A percentile compares a stretch with the other conserved stretches of the same genome.
Conservation (phyloP, 108 stramenopile genomes). For the Fragilaria crotonensis region DNA sequence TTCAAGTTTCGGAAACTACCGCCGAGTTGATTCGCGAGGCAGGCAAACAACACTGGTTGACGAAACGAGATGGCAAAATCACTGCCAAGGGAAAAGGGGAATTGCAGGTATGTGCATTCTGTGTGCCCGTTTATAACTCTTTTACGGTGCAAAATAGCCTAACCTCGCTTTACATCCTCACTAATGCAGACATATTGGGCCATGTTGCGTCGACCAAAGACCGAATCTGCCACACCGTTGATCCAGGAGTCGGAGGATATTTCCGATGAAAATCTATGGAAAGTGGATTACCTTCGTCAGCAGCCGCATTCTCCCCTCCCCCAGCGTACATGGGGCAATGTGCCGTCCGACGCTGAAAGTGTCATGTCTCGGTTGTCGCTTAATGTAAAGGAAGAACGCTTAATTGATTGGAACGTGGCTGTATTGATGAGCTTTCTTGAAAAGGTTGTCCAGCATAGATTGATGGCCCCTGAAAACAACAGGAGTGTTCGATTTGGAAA, state of each 20-base stretch:
- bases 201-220: not conserved
- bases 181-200: not conserved
- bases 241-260: too few species aligned
- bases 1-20: conserved; percentile 44
- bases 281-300: too few species aligned
- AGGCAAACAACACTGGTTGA: conserved; percentile 27
- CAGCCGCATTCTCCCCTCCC: too few species aligned
- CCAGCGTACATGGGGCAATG: not conserved
- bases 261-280: too few species aligned
- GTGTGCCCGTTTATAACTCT: not conserved
- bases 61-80: conserved; percentile 23
- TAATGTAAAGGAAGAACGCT: not conserved
- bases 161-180: too few species aligned
- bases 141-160: too few species aligned
- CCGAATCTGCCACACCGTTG: not conserved
- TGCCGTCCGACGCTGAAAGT: not conserved
- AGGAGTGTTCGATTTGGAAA: not conserved
- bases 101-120: conserved; percentile 16
- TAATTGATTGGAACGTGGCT: conserved; percentile 3
- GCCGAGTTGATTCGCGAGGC: conserved; percentile 25
- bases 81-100: conserved; percentile 45
- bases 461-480: not conserved
- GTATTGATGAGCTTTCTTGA: conserved; percentile 1
- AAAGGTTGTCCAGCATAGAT: not conserved
- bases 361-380: not conserved